Conservation (phyloP, 352 stramenopile species). For the Globisporangium iwayamae region DNA sequence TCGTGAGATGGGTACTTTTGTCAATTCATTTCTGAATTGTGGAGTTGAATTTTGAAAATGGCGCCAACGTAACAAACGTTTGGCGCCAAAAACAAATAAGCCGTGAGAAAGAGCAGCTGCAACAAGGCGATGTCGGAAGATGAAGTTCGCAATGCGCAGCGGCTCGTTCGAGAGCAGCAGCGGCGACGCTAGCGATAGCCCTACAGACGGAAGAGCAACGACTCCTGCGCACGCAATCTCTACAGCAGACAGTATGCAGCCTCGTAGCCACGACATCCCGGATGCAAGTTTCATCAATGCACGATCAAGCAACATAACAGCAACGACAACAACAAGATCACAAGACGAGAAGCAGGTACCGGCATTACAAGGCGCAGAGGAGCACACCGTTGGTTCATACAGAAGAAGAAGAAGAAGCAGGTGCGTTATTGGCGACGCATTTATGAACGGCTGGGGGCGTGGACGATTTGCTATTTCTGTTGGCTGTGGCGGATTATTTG, state of each 20-base stretch:
- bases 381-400: background rate
- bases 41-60: background rate
- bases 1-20: background rate
- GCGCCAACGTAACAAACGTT: background rate
- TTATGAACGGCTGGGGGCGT: background rate
- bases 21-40: conserved; percentile 17
- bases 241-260: background rate
- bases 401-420: background rate
- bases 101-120: conserved; percentile 4
- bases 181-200: too few relatives aligned
- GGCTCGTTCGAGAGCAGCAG: background rate
- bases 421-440: background rate
- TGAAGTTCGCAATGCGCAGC: conserved; percentile 4
- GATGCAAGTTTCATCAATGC: background rate
- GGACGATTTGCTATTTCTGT: background rate
- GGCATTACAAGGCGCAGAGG: background rate
- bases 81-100: background rate
- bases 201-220: background rate
- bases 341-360: background rate
- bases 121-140: background rate
- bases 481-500: background rate
- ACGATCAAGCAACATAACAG: background rate
- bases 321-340: background rate
- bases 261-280: background rate
- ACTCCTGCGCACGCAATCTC: background rate